Percentiles rank a stretch among this genome's conserved stretches.
Evolutionary conservation across 2,329 filamentous ascomycete species (phyloP).

Genomic region (Botrytis aclada): DNA sequence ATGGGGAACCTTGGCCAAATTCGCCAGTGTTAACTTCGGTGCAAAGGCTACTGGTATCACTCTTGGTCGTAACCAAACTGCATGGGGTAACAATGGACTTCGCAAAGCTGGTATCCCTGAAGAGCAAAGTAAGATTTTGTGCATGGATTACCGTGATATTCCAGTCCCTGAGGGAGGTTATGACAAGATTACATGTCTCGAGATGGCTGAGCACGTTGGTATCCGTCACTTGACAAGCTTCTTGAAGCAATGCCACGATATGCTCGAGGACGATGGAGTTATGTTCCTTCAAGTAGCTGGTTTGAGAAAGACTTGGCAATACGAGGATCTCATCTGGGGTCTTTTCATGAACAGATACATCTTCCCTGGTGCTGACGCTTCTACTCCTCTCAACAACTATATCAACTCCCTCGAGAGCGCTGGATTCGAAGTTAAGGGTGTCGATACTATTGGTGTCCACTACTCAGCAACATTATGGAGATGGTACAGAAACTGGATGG

Average conservation of each 20-base stretch:
- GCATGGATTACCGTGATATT: constrained; percentile 96
- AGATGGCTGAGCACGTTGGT: constrained; percentile 99
- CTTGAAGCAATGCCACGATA: constrained; percentile 82
- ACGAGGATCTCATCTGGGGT: constrained; percentile 96
- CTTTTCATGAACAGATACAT: constrained; percentile 99
- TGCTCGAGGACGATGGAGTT: constrained; percentile 93
- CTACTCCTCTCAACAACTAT: constrained; percentile 85
- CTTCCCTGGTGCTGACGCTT: constrained; percentile 95
- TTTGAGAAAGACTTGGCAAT: constrained; percentile 93
- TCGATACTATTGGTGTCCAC: constrained; percentile 94
- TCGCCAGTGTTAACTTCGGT: constrained; percentile 88
- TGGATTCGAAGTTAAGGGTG: constrained; percentile 84
- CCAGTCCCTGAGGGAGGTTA: constrained; percentile 74
- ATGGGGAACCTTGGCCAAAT: constrained; percentile 94
- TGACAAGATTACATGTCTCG: constrained; percentile 94
- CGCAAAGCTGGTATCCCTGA: constrained; percentile 78
- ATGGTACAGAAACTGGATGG: constrained; percentile 99
- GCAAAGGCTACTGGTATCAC: constrained; percentile 82
- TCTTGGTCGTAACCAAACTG: constrained; percentile 92
- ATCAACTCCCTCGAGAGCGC: constrained; percentile 80
- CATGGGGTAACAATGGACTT: constrained; percentile 90
- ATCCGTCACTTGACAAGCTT: constrained; percentile 82
- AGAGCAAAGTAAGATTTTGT: constrained; percentile 86
- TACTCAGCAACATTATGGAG: constrained; percentile 96
- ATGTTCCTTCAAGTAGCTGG: constrained; percentile 97